Conservation (phyloP, 306 rosid species). For the Lotus japonicus region DNA sequence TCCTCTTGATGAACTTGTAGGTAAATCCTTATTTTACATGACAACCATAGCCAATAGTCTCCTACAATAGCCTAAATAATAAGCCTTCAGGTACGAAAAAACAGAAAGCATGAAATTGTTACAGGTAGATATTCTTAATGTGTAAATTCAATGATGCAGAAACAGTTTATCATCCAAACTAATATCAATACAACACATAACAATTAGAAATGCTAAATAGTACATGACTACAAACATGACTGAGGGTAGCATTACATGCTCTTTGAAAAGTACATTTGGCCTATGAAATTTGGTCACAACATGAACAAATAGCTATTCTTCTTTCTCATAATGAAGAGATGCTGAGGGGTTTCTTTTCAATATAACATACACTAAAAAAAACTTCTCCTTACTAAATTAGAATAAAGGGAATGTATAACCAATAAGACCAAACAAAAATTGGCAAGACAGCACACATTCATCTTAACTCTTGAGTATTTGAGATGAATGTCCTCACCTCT, state of each 20-base stretch:
- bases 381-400: neutral
- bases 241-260: neutral
- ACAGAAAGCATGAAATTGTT: neutral
- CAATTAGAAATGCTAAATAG: neutral
- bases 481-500: slow-evolving; percentile 53
- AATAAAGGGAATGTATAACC: neutral
- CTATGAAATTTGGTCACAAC: neutral
- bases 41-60: neutral
- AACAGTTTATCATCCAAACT: no score
- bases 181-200: no score
- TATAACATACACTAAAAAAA: neutral
- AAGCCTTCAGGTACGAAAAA: neutral
- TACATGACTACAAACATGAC: neutral
- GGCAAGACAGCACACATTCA: neutral
- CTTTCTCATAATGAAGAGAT: neutral
- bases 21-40: neutral
- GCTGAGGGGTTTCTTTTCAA: neutral
- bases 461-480: slow-evolving; percentile 2
- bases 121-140: neutral
- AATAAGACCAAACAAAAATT: neutral
- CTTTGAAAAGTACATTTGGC: neutral
- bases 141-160: no score
- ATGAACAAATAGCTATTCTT: neutral
- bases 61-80: neutral
- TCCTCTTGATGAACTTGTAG: neutral